Base-by-base conservation (phyloP, 1,139 yeast species). In the Nematodospora anomalae region DNA sequence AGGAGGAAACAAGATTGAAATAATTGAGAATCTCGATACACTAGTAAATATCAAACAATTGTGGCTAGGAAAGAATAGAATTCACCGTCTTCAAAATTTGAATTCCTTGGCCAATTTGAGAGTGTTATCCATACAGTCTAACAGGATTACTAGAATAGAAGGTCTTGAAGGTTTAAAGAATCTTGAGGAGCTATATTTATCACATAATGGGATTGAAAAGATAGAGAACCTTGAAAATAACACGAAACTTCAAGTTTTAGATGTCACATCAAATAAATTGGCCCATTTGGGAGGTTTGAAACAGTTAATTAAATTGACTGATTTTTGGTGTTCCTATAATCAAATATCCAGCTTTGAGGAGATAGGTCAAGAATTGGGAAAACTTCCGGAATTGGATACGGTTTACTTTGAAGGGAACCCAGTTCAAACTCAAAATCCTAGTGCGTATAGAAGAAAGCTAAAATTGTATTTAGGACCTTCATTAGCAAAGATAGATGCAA, bases 341-440 rank as follows among this genome's bases (percentile, higher is more conserved):
- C 60, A 74, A 51, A 60, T 94, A 20, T 74, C 77, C 22, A 68
- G 76, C 30, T 90, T 87, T 57, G 79, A 79, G 30, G 83, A 88
- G 40, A 64, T 94, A 30, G 80, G 79, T 31, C 60, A 71, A 27
- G 81, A 87, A 55, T 70, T 92, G 41, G 79, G 82, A 11, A 67
- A 66, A 28, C 66, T 88, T 38, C 76, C 79, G 2, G 71, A 74
- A 5, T 67, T 94, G 38, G 95, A 89, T 40, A 88, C 96, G 0
- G 96, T 94, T 5, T 94, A 94, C 55, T 79, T 94, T 48, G 98
- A 94, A 62, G 92, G 94, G n/a, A 92, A 90, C 51, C 97, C 97
- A 1, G 58, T 94, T 11, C 97, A 92, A 53, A 53, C 67, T 21
- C 62, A 76, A 18, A 84, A 84, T 47, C 80, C 81, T 15, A 81